These are phyloP conservation scores for Cryptosporidium baileyi DNA, from an alignment of 169 alveolate genomes.

Conservation along the genomic window DNA sequence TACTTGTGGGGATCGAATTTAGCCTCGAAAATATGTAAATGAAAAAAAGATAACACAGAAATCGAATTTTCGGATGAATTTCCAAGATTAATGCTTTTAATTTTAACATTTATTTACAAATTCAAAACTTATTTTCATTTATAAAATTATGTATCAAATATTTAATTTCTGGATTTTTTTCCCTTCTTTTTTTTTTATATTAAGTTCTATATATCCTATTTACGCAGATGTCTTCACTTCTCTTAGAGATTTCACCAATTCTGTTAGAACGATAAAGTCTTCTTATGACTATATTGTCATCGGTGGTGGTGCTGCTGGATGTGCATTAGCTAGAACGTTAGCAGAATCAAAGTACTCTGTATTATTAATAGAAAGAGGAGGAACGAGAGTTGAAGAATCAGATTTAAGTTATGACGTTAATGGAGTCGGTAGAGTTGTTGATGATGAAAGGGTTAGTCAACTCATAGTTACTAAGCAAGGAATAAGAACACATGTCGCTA, in stretches of 20 bases:
- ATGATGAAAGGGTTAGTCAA: conserved; percentile 74
- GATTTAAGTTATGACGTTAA: conserved; percentile 50
- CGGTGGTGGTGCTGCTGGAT: conserved; percentile 79
- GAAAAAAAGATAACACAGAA: background rate
- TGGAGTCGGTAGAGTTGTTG: conserved; percentile 78
- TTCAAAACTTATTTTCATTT: too few relatives aligned
- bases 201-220: background rate
- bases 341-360: conserved; percentile 73
- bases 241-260: background rate
- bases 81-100: background rate
- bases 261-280: conserved; percentile 1
- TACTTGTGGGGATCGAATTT: background rate
- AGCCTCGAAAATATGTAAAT: background rate
- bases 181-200: background rate
- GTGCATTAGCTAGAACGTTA: conserved; percentile 77
- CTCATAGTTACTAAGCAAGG: conserved; percentile 74
- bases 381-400: conserved; percentile 71
- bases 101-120: too few relatives aligned
- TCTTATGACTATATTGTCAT: conserved; percentile 74
- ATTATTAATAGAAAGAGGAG: conserved; percentile 77
- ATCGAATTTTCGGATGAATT: background rate
- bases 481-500: conserved; percentile 74
- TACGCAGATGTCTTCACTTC: background rate
- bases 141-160: background rate
- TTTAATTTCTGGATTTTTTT: background rate